A percentile compares a stretch with the other conserved stretches of the same genome.
These are phyloP conservation scores for Gossypium sturtianum DNA, from an alignment of 345 rosid genomes.

Conservation along the genomic window DNA sequence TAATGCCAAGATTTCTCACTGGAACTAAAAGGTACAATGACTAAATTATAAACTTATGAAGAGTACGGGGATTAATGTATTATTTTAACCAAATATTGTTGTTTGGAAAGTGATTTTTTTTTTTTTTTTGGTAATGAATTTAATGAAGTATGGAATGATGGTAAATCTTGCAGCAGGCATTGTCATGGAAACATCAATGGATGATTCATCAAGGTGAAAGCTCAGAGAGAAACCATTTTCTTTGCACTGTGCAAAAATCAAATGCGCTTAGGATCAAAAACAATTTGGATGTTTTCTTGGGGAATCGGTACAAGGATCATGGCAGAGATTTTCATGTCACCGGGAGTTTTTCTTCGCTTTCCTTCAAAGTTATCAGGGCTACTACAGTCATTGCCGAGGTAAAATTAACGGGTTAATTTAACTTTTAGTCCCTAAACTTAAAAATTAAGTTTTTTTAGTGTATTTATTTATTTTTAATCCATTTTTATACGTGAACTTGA, in stretches of 20 bases:
- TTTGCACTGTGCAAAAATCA: slow-evolving; percentile 44
- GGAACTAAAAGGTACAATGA: no score
- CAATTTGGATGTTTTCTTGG: slow-evolving; percentile 47
- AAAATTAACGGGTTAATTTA: neutral
- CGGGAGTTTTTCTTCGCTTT: slow-evolving; percentile 45
- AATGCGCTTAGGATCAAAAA: slow-evolving; percentile 54
- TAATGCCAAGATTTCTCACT: no score
- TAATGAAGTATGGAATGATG: neutral
- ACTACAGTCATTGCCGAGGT: slow-evolving; percentile 64
- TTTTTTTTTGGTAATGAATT: neutral
- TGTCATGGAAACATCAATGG: slow-evolving; percentile 48
- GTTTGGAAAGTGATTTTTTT: neutral
- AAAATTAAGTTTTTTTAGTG: no score
- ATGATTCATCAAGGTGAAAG: slow-evolving; percentile 51
- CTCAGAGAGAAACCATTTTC: slow-evolving; percentile 21
- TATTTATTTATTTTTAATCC: no score
- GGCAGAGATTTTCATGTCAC: slow-evolving; percentile 43
- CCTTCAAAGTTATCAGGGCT: slow-evolving; percentile 51
- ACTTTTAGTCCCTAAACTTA: no score
- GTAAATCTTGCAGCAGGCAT: slow-evolving; percentile 18
- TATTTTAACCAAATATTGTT: no score
- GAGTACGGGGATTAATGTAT: no score
- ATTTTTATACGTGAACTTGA: no score
- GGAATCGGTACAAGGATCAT: slow-evolving; percentile 18
- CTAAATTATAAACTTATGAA: no score